A percentile compares a stretch with the other conserved stretches of the same genome.
phyloP scores from a whole-genome alignment of 2,329 filamentous ascomycete genomes.

The Phaeosphaeria sp. region DNA sequence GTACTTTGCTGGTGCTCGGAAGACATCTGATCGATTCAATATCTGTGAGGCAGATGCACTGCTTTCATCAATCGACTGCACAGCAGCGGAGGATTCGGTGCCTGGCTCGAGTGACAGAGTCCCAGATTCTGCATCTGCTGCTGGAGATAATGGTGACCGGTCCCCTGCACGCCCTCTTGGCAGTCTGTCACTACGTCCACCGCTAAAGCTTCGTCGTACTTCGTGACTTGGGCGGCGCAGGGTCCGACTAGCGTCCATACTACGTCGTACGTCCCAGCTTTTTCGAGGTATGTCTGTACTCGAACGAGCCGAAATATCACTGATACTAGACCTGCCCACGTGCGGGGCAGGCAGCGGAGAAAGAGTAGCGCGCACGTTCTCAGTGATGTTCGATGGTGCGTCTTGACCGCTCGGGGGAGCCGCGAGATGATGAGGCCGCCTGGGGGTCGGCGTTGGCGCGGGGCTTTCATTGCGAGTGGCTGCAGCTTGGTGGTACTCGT shows the following conservation, averaged over 20 bases:
- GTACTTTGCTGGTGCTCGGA: constrained; percentile 75
- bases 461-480: constrained; percentile 10
- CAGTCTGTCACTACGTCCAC: constrained; percentile 60
- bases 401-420: constrained; percentile 28
- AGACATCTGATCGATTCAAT: constrained; percentile 83
- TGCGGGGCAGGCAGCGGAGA: constrained; percentile 48
- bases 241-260: constrained; percentile 59
- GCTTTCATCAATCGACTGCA: constrained; percentile 70
- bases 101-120: constrained; percentile 76
- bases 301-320: constrained; percentile 52
- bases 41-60: constrained; percentile 89
- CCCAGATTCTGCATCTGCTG: constrained; percentile 74
- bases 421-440: not conserved
- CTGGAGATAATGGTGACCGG: constrained; percentile 56
- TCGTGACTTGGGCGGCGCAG: constrained; percentile 50
- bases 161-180: constrained; percentile 60
- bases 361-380: constrained; percentile 54
- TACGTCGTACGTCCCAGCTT: constrained; percentile 51
- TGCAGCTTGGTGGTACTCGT: constrained; percentile 50
- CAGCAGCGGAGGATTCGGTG: constrained; percentile 73
- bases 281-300: constrained; percentile 44
- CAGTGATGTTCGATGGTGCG: constrained; percentile 36
- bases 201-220: constrained; percentile 68
- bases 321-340: constrained; percentile 46
- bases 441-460: not conserved